phyloP scores from a whole-genome alignment of 805 yeast species.

The Debaryomyces maramus region DNA sequence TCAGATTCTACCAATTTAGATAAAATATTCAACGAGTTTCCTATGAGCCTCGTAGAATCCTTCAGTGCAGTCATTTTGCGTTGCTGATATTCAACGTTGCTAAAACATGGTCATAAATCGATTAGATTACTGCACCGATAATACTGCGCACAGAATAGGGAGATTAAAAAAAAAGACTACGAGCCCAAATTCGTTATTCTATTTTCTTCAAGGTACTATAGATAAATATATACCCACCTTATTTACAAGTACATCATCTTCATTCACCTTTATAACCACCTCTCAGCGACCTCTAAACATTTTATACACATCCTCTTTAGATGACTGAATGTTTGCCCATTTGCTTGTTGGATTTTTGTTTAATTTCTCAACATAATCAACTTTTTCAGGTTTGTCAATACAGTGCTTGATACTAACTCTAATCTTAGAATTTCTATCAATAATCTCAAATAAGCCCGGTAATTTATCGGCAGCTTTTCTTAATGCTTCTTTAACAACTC shows the following conservation, averaged over 20 bases:
- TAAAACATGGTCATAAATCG: too few species aligned
- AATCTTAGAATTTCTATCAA: conserved; percentile 60
- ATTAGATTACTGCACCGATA: too few species aligned
- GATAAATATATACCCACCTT: too few species aligned
- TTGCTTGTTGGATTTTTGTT: conserved; percentile 64
- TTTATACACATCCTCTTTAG: conserved; percentile 52
- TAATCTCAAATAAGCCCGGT: conserved; percentile 90
- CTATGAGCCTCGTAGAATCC: conserved; percentile 28
- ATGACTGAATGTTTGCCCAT: conserved; percentile 53
- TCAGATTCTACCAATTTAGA: conserved; percentile 39
- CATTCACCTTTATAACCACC: too few species aligned
- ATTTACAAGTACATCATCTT: too few species aligned
- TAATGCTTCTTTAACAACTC: conserved; percentile 84
- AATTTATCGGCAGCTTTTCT: conserved; percentile 88
- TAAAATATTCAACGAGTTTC: conserved; percentile 29
- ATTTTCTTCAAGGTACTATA: too few species aligned
- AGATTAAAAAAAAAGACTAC: too few species aligned
- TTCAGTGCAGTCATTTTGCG: conserved; percentile 26
- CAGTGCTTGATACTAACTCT: conserved; percentile 70
- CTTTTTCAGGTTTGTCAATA: conserved; percentile 43
- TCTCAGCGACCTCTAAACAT: conserved; percentile 60
- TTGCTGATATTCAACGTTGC: too few species aligned
- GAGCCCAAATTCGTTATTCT: too few species aligned
- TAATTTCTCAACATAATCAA: conserved; percentile 56
- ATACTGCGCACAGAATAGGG: too few species aligned